A percentile compares a stretch with the other conserved stretches of the same genome.
Evolutionary conservation across 768 basidiomycete species (phyloP).

Genomic region (Hysterangium stoloniferum): DNA sequence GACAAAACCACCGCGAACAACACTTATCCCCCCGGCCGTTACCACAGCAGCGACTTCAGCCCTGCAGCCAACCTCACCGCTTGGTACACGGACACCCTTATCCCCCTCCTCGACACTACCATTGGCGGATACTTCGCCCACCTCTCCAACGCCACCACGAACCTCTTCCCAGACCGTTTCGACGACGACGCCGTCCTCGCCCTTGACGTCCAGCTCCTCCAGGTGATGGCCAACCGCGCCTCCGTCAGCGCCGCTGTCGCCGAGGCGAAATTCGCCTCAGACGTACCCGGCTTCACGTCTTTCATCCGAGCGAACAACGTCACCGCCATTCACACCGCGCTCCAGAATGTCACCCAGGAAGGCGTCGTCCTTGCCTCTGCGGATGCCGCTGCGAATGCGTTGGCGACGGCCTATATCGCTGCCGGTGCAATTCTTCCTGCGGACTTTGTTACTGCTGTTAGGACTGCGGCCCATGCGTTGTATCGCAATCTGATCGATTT

Average conservation of each 20-base stretch:
- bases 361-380: slow-evolving; percentile 15
- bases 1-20: background rate
- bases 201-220: background rate
- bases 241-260: slow-evolving; percentile 16
- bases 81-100: background rate
- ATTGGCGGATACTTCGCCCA: background rate
- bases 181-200: background rate
- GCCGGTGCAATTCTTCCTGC: background rate
- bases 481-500: background rate
- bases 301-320: slow-evolving; percentile 13
- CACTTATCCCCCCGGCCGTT: background rate
- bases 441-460: background rate
- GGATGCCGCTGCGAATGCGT: slow-evolving; percentile 12
- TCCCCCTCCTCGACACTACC: background rate
- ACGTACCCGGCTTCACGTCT: slow-evolving; percentile 11
- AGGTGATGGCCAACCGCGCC: slow-evolving; percentile 4
- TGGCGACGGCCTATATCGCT: background rate
- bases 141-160: background rate
- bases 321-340: background rate
- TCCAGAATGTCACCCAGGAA: slow-evolving; percentile 17
- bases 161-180: background rate
- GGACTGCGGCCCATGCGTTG: background rate
- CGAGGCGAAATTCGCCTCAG: slow-evolving; percentile 15
- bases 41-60: background rate
- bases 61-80: background rate